A percentile compares a stretch with the other conserved stretches of the same genome.
Conservation (phyloP, 192 early-diverging fungal species). For the Helicostylum pulchrum region DNA sequence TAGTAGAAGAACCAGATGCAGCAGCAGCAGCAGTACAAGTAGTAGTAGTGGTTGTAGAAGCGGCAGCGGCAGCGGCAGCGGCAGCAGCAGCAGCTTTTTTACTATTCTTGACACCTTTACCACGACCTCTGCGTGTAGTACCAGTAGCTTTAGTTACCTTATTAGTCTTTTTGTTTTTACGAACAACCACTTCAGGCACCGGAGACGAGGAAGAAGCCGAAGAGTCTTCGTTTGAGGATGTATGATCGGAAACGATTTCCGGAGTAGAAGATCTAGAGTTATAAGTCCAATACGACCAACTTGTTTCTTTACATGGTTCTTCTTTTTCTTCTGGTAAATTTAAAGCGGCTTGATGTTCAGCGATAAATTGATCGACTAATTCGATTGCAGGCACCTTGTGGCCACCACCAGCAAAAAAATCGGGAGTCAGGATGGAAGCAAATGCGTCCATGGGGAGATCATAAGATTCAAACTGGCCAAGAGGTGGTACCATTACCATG, state of each 20-base stretch:
- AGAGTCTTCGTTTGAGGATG: not conserved
- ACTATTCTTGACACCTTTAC: constrained; percentile 11
- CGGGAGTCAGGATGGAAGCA: not conserved
- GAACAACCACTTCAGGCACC: not conserved
- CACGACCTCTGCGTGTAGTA: not conserved
- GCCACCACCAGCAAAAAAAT: not conserved
- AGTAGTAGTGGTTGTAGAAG: too few species aligned
- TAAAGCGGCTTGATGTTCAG: constrained; percentile 15
- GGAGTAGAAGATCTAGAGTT: constrained; percentile 7
- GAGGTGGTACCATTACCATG: constrained; percentile 13
- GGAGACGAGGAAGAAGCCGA: constrained; percentile 1
- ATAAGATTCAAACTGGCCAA: constrained; percentile 7
- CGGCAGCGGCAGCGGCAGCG: too few species aligned
- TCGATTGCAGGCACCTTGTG: constrained; percentile 5
- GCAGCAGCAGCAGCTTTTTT: not conserved
- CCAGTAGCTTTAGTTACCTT: constrained; percentile 4
- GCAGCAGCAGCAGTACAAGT: too few species aligned
- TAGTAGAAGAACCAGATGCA: too few species aligned
- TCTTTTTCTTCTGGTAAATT: constrained; percentile 5
- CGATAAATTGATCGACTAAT: constrained; percentile 22
- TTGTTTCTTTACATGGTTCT: constrained; percentile 2
- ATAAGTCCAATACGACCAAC: constrained; percentile 15
- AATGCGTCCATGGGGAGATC: not conserved
- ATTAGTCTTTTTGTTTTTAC: constrained; percentile 6
- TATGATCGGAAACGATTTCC: constrained; percentile 2